Base-by-base conservation (phyloP, 257 asterid genomes). In the Primulina tabacum region DNA sequence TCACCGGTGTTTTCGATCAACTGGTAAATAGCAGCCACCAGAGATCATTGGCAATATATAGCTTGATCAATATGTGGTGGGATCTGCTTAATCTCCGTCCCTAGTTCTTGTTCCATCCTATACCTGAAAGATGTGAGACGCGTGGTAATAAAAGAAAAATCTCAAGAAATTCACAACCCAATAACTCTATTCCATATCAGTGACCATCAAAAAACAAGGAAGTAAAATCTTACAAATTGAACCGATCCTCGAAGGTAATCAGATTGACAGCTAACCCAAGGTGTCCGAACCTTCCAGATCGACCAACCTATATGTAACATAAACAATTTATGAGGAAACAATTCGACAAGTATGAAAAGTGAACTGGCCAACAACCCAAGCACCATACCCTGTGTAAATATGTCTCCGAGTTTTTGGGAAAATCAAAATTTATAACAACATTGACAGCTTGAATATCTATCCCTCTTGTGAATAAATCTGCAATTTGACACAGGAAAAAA, bases 51-150 rank as follows among this genome's bases (percentile, higher is more conserved):
- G 68, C 97, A 89, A 81, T 91, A 91, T 60, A 87, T 81, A 24
- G 87, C 89, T 74, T 84, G 92, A 81, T 90, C 96, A 69, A 90
- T 90, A 43, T 87, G 95, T 20, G 96, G 95, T 53, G 97, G 97
- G 70, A 90, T 90, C 82, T 88, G 96, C 79, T 90, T 88, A 77
- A 90, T 90, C 80, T 89, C 97, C 5, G 96, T 89, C 59, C 97
- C 97, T 34, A 89, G 83, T 78, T 91, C 97, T 84, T 91, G 96
- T 76, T 91, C 97, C 64, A 91, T 91, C 86, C 87, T 86, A 76
- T 91, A 86, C 84, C 97, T 91, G 80, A 47, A 73, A 75, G 72
- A 57, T 28, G 47, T 58, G 53, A 21, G 67, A 47, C n/a, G 59
- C 29, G 16, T 50, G 56, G 76, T 62, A 52, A 67, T 64, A 40